Base-by-base conservation (phyloP, 371 early-diverging fungal genomes). In the Mortierella sp. region DNA sequence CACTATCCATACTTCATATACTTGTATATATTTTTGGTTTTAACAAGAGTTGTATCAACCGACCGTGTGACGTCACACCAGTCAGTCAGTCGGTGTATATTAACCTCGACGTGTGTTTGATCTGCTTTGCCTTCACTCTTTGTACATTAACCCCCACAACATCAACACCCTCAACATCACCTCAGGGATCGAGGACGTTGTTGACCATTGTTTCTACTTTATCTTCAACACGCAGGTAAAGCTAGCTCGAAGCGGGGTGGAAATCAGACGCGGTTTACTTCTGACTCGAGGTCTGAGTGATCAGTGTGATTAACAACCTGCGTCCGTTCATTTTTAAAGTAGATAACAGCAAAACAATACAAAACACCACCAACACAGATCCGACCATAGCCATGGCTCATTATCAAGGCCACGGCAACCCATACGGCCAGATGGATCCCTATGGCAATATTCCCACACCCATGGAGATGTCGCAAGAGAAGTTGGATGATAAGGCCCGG, bases 401-500 rank as follows among this genome's bases (percentile, higher is more conserved):
- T 28, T 83, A 79, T 43, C 71, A 78, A 28, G 75, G 82, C 69
- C 73, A 78, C 71, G 79, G 81, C 72, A 75, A 75, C 50, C 81
- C 78, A 11, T 79, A 79, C 34, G 77, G 81, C 54, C 79, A 81
- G 44, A 74, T 71, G 75, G 81, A 85, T 61, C 53, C 80, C 59
- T 76, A 80, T 28, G 78, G 80, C 69, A 75, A 78, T 43, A 72
- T 84, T 11, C 80, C 78, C 14, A 85, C 81, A 34, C 81, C 86
- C 5, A 77, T 80, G 80, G 90, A 82, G 77, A 76, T 88, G 73
- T 82, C 88, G 46, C 83, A 77, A 76, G 93, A 95, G 10, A 93
- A 94, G 78, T 74, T 96, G 28, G 91, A 92, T 28, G 96, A 94
- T 72, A 96, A 96, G 75, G 93, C 96, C 43, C 89, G 92, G 77